phyloP scores from a whole-genome alignment of 495 filamentous ascomycete genomes.

The Saxophila tyrrhenica region DNA sequence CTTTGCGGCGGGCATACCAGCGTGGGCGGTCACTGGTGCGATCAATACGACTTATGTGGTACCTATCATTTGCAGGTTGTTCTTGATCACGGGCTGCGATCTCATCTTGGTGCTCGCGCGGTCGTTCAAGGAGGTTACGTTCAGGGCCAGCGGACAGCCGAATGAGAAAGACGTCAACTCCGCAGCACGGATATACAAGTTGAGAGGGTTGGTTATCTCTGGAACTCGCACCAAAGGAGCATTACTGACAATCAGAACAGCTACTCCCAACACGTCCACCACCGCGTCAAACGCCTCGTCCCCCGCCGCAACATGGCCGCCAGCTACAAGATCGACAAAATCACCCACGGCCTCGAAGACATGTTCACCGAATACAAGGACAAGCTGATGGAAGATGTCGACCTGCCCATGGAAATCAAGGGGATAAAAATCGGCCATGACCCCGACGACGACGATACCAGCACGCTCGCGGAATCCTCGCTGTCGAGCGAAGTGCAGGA shows the following conservation, averaged over 20 bases:
- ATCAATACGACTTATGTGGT: conserved; percentile 14
- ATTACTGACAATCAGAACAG: background rate
- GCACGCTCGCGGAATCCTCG: background rate
- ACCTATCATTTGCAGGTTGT: conserved; percentile 11
- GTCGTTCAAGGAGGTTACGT: conserved; percentile 20
- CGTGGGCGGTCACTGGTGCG: conserved; percentile 6
- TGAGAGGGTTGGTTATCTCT: background rate
- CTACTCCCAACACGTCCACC: conserved; percentile 19
- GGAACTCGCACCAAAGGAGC: background rate
- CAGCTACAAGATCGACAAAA: conserved; percentile 5
- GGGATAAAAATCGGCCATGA: background rate
- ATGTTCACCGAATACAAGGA: conserved; percentile 16
- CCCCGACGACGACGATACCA: background rate
- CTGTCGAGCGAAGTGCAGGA: background rate
- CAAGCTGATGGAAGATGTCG: conserved; percentile 15
- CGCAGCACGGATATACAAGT: conserved; percentile 19
- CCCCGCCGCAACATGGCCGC: conserved; percentile 6
- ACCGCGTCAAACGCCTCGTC: conserved; percentile 18
- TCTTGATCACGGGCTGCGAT: conserved; percentile 18
- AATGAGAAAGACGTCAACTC: conserved; percentile 17
- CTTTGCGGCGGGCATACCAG: background rate
- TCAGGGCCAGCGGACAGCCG: conserved; percentile 20
- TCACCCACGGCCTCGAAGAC: conserved; percentile 7
- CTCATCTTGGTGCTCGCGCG: conserved; percentile 13
- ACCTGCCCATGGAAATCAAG: conserved; percentile 6